Evolutionary conservation across 2,329 filamentous ascomycete species (phyloP).

Genomic region (Rachicladosporium sp.): DNA sequence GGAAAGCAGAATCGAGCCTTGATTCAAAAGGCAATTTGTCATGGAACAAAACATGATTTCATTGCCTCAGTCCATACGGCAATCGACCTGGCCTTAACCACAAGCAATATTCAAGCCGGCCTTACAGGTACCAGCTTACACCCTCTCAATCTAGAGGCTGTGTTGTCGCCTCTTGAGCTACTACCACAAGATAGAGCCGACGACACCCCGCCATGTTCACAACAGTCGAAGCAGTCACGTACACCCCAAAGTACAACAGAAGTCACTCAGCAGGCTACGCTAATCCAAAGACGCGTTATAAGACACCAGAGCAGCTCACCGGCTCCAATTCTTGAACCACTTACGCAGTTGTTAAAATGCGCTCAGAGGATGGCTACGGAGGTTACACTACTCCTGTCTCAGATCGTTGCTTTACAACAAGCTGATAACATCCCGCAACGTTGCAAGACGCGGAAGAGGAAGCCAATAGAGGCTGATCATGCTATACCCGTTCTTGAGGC

Average conservation of each 20-base stretch:
- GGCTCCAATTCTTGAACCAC: no score
- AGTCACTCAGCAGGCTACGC: not conserved
- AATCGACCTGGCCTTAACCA: conserved; percentile 17
- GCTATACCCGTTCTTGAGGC: no score
- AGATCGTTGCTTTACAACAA: no score
- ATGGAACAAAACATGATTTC: conserved; percentile 21
- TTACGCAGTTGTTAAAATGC: no score
- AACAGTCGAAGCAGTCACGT: not conserved
- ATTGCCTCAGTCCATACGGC: conserved; percentile 6
- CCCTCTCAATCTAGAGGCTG: conserved; percentile 18
- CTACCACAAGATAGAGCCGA: not conserved
- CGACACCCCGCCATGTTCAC: not conserved
- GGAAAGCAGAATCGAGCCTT: conserved; percentile 18
- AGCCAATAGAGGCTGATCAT: no score
- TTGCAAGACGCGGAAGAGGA: no score
- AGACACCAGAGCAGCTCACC: no score
- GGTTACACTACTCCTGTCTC: no score
- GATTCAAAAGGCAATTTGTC: conserved; percentile 18
- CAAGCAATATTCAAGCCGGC: conserved; percentile 18
- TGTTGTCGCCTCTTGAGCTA: conserved; percentile 22
- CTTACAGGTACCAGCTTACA: conserved; percentile 24
- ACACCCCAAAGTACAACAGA: not conserved
- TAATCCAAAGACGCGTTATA: no score
- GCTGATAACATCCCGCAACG: no score
- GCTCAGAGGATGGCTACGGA: no score